Conservation (phyloP, 352 stramenopile species). For the Globisporangium sylvaticum region DNA sequence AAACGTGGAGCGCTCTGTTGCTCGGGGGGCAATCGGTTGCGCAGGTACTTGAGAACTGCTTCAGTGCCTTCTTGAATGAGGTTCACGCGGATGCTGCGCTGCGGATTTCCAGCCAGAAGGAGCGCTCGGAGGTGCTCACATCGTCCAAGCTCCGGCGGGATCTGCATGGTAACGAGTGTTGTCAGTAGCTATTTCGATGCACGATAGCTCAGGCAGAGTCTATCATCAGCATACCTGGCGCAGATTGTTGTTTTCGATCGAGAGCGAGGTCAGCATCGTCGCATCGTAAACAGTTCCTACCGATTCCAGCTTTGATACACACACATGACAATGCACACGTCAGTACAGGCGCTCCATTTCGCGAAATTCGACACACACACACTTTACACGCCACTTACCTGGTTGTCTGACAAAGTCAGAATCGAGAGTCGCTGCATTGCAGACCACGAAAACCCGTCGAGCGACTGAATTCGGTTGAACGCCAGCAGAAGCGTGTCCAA, state of each 20-base stretch:
- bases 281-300: slow-evolving; percentile 59
- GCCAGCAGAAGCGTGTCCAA: slow-evolving; percentile 70
- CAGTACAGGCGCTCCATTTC: neutral
- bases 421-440: slow-evolving; percentile 60
- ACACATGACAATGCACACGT: neutral
- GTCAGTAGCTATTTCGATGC: neutral
- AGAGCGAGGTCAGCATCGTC: slow-evolving; percentile 60
- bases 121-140: slow-evolving; percentile 58
- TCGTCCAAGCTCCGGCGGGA: slow-evolving; percentile 57
- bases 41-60: slow-evolving; percentile 69
- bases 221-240: slow-evolving; percentile 36
- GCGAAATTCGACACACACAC: neutral
- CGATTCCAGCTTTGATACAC: slow-evolving; percentile 44
- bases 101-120: slow-evolving; percentile 68
- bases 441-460: slow-evolving; percentile 59
- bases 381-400: slow-evolving; percentile 24
- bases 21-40: slow-evolving; percentile 46
- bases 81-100: slow-evolving; percentile 60
- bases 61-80: slow-evolving; percentile 69
- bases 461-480: slow-evolving; percentile 52
- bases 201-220: neutral
- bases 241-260: slow-evolving; percentile 83
- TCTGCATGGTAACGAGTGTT: slow-evolving; percentile 25
- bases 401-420: slow-evolving; percentile 62
- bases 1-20: slow-evolving; percentile 5